A percentile compares a stretch with the other conserved stretches of the same genome.
phyloP scores from a whole-genome alignment of 2,329 filamentous ascomycete species.

The Penicillium sp. region DNA sequence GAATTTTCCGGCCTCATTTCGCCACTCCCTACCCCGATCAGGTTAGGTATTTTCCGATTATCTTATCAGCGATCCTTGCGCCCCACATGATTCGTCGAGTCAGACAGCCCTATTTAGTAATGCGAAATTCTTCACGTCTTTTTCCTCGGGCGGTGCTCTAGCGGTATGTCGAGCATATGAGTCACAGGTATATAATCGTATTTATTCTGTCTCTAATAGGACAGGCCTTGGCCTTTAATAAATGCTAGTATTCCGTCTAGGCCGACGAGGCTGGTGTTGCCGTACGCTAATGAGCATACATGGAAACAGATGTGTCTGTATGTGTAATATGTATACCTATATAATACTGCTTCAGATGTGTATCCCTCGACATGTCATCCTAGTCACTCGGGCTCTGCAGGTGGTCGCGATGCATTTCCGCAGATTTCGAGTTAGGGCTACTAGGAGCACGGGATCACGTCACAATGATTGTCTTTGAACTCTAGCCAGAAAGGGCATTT shows the following conservation, averaged over 20 bases:
- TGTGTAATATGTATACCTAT: too few relatives aligned
- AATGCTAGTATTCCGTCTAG: too few relatives aligned
- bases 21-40: not conserved
- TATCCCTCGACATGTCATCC: not conserved
- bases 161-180: too few relatives aligned
- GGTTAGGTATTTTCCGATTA: not conserved
- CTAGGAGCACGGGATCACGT: not conserved
- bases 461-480: not conserved
- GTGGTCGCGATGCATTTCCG: not conserved
- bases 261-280: too few relatives aligned
- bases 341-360: too few relatives aligned
- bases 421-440: not conserved
- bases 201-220: too few relatives aligned
- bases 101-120: not conserved
- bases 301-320: too few relatives aligned
- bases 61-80: not conserved
- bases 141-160: too few relatives aligned
- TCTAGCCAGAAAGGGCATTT: not conserved
- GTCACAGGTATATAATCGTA: too few relatives aligned
- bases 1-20: conserved; percentile 2
- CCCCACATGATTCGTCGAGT: not conserved
- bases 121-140: not conserved
- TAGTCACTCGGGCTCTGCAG: not conserved
- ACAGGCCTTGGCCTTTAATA: too few relatives aligned
- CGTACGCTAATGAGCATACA: too few relatives aligned